These are phyloP conservation scores for Cyclotella atomus DNA, from an alignment of 108 stramenopile species.

Conservation along the genomic window DNA sequence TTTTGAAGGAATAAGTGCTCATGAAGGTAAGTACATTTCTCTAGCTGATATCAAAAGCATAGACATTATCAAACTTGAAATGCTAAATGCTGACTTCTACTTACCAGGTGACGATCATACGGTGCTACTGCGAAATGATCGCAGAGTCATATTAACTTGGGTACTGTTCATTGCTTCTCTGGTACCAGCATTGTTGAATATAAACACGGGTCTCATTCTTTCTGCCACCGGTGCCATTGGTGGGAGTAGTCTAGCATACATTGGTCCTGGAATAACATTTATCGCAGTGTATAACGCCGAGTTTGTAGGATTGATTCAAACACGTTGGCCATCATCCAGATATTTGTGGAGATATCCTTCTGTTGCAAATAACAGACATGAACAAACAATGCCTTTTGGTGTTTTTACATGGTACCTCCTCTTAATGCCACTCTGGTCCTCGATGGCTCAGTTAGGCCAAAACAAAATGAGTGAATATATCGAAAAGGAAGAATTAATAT, in stretches of 20 bases:
- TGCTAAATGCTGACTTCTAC: too few species aligned
- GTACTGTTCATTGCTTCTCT: constrained; percentile 43
- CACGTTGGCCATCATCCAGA: constrained; percentile 22
- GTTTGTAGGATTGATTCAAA: constrained; percentile 24
- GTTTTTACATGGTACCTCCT: constrained; percentile 13
- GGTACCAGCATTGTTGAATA: constrained; percentile 29
- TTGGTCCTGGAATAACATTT: constrained; percentile 44
- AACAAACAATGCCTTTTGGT: constrained; percentile 1
- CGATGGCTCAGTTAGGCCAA: constrained; percentile 62
- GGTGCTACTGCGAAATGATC: constrained; percentile 35
- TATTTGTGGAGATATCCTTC: constrained; percentile 16
- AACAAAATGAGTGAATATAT: constrained; percentile 48
- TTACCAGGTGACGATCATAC: constrained; percentile 35
- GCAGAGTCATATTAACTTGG: constrained; percentile 39
- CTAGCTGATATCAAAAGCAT: not conserved
- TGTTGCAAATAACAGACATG: not conserved
- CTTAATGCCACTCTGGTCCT: constrained; percentile 69
- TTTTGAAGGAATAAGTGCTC: constrained; percentile 78
- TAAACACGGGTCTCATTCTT: constrained; percentile 40
- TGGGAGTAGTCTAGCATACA: constrained; percentile 35
- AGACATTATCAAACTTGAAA: too few species aligned
- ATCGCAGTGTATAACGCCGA: constrained; percentile 36
- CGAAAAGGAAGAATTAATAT: constrained; percentile 57
- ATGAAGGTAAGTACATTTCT: constrained; percentile 58
- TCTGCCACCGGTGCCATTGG: constrained; percentile 47